phyloP scores from a whole-genome alignment of 164 flowering plant genomes.

The Euptelea pleiosperma region DNA sequence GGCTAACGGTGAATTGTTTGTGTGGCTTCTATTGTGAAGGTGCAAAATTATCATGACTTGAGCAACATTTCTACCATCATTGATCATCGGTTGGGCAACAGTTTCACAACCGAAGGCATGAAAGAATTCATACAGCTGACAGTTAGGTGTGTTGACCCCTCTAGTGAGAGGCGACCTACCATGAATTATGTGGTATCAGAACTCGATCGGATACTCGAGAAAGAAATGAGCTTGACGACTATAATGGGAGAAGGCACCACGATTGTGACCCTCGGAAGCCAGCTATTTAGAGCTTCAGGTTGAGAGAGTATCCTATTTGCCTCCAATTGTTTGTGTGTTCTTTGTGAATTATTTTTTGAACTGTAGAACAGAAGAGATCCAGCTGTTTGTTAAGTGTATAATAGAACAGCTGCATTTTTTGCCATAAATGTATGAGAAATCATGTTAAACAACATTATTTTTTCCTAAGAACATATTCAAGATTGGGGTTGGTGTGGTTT shows the following conservation, averaged over 20 bases:
- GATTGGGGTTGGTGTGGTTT: constrained; percentile 25
- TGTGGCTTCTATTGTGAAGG: constrained; percentile 32
- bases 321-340: constrained; percentile 18
- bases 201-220: constrained; percentile 69
- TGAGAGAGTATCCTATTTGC: constrained; percentile 24
- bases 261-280: constrained; percentile 78
- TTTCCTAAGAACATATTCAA: constrained; percentile 28
- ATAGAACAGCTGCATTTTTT: constrained; percentile 55
- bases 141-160: constrained; percentile 50
- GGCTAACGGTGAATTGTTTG: not conserved
- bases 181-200: constrained; percentile 70
- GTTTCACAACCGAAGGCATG: constrained; percentile 81
- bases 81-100: constrained; percentile 58
- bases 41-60: constrained; percentile 44
- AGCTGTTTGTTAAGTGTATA: constrained; percentile 84
- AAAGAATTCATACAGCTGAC: constrained; percentile 55
- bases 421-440: constrained; percentile 22
- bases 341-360: constrained; percentile 22
- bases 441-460: constrained; percentile 19
- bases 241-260: constrained; percentile 84
- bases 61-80: constrained; percentile 47
- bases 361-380: constrained; percentile 25
- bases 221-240: constrained; percentile 74
- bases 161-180: constrained; percentile 71
- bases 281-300: constrained; percentile 56